Conservation (phyloP, 805 yeast genomes). For the Ogataea ramenticola region DNA sequence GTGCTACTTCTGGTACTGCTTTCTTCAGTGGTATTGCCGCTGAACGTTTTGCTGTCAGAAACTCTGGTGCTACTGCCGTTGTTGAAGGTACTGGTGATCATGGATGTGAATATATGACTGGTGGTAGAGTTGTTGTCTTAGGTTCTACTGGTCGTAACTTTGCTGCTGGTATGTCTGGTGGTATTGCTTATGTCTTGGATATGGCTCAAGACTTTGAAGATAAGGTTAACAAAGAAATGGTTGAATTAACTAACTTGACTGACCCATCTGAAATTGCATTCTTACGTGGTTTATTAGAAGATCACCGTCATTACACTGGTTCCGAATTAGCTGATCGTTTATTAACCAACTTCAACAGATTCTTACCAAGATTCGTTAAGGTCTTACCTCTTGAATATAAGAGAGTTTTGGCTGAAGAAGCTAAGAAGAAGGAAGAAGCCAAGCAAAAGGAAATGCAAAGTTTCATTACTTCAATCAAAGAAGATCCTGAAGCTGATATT, state of each 20-base stretch:
- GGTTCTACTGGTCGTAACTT: conserved; percentile 89
- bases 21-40: conserved; percentile 97
- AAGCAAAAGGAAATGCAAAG: conserved; percentile 58
- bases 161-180: conserved; percentile 99
- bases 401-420: conserved; percentile 77
- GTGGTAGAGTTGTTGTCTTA: conserved; percentile 93
- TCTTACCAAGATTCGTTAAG: conserved; percentile 84
- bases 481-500: conserved; percentile 78
- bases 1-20: conserved; percentile 94
- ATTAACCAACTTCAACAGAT: conserved; percentile 79
- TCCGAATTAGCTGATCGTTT: conserved; percentile 85
- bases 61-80: conserved; percentile 96
- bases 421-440: conserved; percentile 53
- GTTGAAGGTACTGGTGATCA: conserved; percentile 98
- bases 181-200: conserved; percentile 94
- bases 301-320: conserved; percentile 90
- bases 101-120: conserved; percentile 99
- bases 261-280: conserved; percentile 94
- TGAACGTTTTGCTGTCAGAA: conserved; percentile 96
- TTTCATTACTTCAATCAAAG: conserved; percentile 64
- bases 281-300: conserved; percentile 87
- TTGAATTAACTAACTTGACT: conserved; percentile 66
- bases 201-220: conserved; percentile 87
- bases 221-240: conserved; percentile 74
- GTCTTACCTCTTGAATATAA: conserved; percentile 90